Base-by-base conservation (phyloP, 2,329 filamentous ascomycete species). In the Purpureocillium takamizusanense region DNA sequence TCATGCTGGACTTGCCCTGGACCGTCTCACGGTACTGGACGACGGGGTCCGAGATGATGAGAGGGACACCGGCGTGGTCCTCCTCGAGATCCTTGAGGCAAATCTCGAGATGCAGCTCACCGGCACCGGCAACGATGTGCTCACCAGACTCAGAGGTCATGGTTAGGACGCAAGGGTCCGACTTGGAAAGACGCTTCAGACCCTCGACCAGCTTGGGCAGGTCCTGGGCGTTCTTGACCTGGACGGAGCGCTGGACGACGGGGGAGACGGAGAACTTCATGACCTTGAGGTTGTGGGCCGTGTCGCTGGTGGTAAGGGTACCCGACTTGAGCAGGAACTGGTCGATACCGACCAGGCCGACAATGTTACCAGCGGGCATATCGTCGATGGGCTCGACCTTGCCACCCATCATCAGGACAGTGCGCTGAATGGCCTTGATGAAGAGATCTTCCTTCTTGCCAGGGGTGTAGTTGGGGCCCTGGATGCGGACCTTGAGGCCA, bases 211-310 rank as follows among this genome's bases (percentile, higher is more conserved):
- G 83, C 83, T 98, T 98, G 70, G 92, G 92, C 50, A 98, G 82
- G 78, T 98, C 92, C 75, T 94, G 88, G 61, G 92, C 92, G 74
- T 98, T 98, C 87, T 97, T 97, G 77, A 95, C 90, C 74, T 95
- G 87, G 61, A 98, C 92, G 69, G 92, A 95, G 56, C 90, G 90
- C 74, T 85, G 90, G 53, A 98, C 92, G 72, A 98, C 92, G 59
- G 92, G 92, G 45, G 92, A 97, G 66, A 98, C 92, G 62, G 92
- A 98, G 85, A 98, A 98, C 79, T 95, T 97, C 92, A 98, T 98
- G 74, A 98, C 92, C 84, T 97, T 97, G 61, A 98, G 75, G 83
- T 98, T 98, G 84, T 98, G 92, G 65, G 92, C 90, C 51, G 87
- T 94, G 55, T 98, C 92, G 64, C 78, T 82, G 65, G 90, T 97